These are phyloP conservation scores for Parietaria judaica DNA, from an alignment of 306 rosid genomes.

Conservation along the genomic window DNA sequence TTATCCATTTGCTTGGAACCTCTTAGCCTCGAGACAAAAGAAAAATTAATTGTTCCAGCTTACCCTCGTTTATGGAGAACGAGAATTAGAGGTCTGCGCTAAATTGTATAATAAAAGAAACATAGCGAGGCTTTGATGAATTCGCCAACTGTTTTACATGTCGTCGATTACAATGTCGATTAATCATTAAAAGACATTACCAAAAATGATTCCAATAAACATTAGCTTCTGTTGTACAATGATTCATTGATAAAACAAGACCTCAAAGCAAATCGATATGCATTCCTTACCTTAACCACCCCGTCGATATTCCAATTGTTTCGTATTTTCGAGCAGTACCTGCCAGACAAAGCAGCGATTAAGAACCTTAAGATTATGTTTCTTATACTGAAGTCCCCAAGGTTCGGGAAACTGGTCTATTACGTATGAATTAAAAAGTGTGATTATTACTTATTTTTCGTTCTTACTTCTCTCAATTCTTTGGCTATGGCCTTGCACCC, in stretches of 20 bases:
- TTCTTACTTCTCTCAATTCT: conserved; percentile 54
- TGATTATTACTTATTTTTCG: not conserved
- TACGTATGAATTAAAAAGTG: not conserved
- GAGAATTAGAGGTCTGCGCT: too few relatives aligned
- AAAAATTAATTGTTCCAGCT: too few relatives aligned
- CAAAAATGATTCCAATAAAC: too few relatives aligned
- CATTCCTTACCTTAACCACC: conserved; percentile 27
- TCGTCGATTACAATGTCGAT: too few relatives aligned
- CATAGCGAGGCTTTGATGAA: too few relatives aligned
- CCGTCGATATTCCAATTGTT: conserved; percentile 56
- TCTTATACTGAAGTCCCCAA: not conserved
- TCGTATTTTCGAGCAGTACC: conserved; percentile 68
- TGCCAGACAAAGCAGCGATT: conserved; percentile 27
- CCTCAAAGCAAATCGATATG: conserved; percentile 6
- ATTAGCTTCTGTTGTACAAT: too few relatives aligned
- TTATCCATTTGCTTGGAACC: too few relatives aligned
- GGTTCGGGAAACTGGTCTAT: not conserved
- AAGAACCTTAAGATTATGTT: conserved; percentile 5
- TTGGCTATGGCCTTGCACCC: conserved; percentile 95
- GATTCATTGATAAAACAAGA: not conserved
- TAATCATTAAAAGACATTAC: too few relatives aligned
- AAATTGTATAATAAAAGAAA: too few relatives aligned
- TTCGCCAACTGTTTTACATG: too few relatives aligned
- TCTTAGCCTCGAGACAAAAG: too few relatives aligned
- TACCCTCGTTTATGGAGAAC: too few relatives aligned